phyloP scores from a whole-genome alignment of 208 protist genomes.

The Leishmania aethiopica region DNA sequence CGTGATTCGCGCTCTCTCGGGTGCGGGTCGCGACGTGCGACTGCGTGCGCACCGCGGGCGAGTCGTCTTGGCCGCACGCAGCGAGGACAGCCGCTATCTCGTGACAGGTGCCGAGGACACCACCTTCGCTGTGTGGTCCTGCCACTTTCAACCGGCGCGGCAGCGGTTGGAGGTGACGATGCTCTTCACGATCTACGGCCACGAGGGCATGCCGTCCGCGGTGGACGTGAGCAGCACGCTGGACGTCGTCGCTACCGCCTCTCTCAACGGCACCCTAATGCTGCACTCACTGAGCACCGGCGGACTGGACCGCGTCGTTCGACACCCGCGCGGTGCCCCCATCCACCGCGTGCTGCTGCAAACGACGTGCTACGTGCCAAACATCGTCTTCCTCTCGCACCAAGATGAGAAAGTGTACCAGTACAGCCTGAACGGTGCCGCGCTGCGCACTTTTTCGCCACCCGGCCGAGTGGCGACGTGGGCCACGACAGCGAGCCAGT shows the following conservation, averaged over 20 bases:
- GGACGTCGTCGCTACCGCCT: conserved; percentile 86
- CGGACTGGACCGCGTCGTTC: conserved; percentile 66
- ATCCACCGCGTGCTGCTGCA: conserved; percentile 87
- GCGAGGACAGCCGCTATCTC: conserved; percentile 74
- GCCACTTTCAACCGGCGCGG: conserved; percentile 40
- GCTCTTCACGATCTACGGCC: conserved; percentile 83
- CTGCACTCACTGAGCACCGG: conserved; percentile 75
- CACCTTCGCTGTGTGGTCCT: conserved; percentile 90
- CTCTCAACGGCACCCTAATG: conserved; percentile 81
- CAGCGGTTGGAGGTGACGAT: conserved; percentile 55
- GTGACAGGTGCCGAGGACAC: conserved; percentile 91
- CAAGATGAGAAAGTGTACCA: conserved; percentile 82
- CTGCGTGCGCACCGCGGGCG: conserved; percentile 79
- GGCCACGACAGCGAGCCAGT: conserved; percentile 66
- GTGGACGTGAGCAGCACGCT: conserved; percentile 69
- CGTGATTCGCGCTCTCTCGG: conserved; percentile 61
- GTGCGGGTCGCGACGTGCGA: conserved; percentile 47
- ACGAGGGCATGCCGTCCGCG: conserved; percentile 84
- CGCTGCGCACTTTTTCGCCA: conserved; percentile 56
- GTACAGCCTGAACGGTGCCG: conserved; percentile 79
- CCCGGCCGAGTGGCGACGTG: conserved; percentile 75
- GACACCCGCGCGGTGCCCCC: conserved; percentile 60
- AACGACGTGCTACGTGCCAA: conserved; percentile 79
- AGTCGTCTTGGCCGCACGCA: conserved; percentile 69
- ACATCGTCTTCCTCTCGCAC: conserved; percentile 74